Evolutionary conservation across 331 rosid species (phyloP).

Genomic region (Quercus lobata): DNA sequence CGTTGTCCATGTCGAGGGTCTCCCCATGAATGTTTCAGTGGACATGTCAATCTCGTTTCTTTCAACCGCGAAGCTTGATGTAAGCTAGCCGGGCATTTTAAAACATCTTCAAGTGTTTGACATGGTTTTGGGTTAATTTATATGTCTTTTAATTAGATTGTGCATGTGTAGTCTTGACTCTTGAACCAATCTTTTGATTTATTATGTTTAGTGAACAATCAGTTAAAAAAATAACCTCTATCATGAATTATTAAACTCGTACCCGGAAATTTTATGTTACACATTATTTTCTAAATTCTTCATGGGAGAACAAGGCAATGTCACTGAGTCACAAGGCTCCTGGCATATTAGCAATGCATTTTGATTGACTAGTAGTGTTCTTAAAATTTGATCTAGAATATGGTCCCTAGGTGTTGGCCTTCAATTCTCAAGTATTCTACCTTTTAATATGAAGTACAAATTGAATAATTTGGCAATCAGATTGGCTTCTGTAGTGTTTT

Average conservation of each 20-base stretch:
- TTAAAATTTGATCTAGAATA: not conserved
- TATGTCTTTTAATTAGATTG: constrained; percentile 6
- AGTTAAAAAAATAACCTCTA: too few species aligned
- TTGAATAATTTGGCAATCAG: not conserved
- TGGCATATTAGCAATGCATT: too few species aligned
- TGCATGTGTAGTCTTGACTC: not conserved
- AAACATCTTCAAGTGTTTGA: not conserved
- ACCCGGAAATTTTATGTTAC: too few species aligned
- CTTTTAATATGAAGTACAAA: not conserved
- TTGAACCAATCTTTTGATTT: not conserved
- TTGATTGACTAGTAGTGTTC: not conserved
- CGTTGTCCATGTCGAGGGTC: constrained; percentile 53
- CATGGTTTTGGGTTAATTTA: not conserved
- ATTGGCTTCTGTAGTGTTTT: not conserved
- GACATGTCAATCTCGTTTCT: constrained; percentile 84
- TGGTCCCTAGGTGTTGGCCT: not conserved
- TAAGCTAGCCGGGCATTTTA: constrained; percentile 26
- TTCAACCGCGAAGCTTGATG: constrained; percentile 51
- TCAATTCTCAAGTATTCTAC: not conserved
- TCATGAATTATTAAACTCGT: too few species aligned
- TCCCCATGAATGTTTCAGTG: constrained; percentile 80
- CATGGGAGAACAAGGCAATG: too few species aligned
- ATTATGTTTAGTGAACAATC: too few species aligned
- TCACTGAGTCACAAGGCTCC: too few species aligned
- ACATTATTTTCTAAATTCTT: too few species aligned